Base-by-base conservation (phyloP, 2,329 filamentous ascomycete species). In the Fusarium coffeatum region DNA sequence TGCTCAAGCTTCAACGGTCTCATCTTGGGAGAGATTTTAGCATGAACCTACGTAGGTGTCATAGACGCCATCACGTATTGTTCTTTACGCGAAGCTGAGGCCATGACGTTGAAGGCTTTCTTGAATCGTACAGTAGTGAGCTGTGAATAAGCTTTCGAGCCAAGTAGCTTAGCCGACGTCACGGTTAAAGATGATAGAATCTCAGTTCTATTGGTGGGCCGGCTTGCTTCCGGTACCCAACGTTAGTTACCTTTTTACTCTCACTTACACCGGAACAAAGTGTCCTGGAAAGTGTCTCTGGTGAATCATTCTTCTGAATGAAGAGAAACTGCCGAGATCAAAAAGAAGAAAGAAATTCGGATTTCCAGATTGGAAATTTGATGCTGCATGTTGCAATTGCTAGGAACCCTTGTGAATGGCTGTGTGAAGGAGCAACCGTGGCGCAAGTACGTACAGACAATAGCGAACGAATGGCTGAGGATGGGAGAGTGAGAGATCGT, bases 101-200 rank as follows among this genome's bases (percentile, higher is more conserved):
- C 20, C 34, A 50, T 70, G 63, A 61, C 63, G 58, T 42, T 45
- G 30, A 55, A 40, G 62, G 53, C 53, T 64, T 53, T 64, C 48
- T 16, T 34, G 20, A 30, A 40, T 23, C 25, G 25, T 37, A 27
- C 25, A 42, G 20, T 48, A 37, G 34, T 37, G 34, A 37, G 34
- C 40, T 30, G 11, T 45, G 41, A 65, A 41, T 41, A 49, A 49
- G 40, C 56, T 67, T 59, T 59, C 18, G 15, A 34, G 18, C 42
- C 49, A 42, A 23, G 13, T 10, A 18, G 40, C 25, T 41, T 46
- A 27, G n/a, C 41, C 23, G 48, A 45, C 59, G 67, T 68, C 59
- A 64, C 59, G 22, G 16, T 50, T n/a, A 23, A 25, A 15, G 25
- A 32, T 43, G 25, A 28, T 45, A 34, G 27, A 28, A 12, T 42